Conservation (phyloP, 306 rosid species). For the Glycine latifolia region DNA sequence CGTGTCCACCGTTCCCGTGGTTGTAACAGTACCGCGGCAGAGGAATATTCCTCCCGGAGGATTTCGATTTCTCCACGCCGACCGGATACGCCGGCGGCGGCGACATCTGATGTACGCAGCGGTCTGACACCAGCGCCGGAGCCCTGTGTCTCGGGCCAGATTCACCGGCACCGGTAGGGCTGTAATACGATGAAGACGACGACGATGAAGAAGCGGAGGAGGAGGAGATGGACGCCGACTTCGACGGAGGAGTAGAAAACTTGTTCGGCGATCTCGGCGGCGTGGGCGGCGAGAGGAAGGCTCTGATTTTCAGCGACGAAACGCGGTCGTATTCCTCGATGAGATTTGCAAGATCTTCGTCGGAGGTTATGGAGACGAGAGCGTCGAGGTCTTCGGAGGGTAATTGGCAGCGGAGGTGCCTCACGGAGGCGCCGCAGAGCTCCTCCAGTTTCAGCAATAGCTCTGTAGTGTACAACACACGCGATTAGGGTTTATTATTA, state of each 20-base stretch:
- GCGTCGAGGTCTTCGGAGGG: constrained; percentile 96
- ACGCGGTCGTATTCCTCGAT: constrained; percentile 83
- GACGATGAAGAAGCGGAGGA: constrained; percentile 46
- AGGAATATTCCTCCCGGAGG: constrained; percentile 55
- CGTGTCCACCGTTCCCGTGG: constrained; percentile 57
- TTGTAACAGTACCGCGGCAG: constrained; percentile 61
- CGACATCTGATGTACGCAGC: constrained; percentile 61
- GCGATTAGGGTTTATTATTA: constrained; percentile 10
- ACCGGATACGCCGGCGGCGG: constrained; percentile 47
- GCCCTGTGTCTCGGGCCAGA: constrained; percentile 49
- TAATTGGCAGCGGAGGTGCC: constrained; percentile 84
- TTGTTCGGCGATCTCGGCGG: constrained; percentile 63
- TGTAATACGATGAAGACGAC: constrained; percentile 52
- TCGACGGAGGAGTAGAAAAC: constrained; percentile 44
- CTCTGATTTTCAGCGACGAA: constrained; percentile 75
- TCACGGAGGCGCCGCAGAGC: constrained; percentile 66
- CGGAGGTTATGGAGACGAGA: constrained; percentile 82
- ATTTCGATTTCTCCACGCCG: constrained; percentile 50
- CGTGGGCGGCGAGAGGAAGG: constrained; percentile 74
- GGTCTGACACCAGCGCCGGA: constrained; percentile 39
- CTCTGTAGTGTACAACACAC: constrained; percentile 59
- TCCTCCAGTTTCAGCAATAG: constrained; percentile 73
- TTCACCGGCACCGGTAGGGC: constrained; percentile 34
- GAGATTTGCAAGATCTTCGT: constrained; percentile 87
- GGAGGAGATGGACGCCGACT: constrained; percentile 62